Conservation (phyloP, 2,329 filamentous ascomycete genomes). For the Periconia digitata region DNA sequence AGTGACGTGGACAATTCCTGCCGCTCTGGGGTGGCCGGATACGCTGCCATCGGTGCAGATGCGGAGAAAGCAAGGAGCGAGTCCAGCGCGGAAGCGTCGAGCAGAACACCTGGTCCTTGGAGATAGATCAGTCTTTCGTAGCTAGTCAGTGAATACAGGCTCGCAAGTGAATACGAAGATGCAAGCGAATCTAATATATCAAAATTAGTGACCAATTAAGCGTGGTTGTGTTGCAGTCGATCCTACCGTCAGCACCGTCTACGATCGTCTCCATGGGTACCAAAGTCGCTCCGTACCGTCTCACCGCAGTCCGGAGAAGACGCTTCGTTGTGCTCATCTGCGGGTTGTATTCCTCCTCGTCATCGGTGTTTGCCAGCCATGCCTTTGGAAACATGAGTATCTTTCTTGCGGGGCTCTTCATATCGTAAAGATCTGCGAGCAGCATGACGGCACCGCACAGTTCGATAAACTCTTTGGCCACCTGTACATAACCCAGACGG, state of each 20-base stretch:
- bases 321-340: slow-evolving; percentile 48
- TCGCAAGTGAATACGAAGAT: slow-evolving; percentile 49
- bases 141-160: slow-evolving; percentile 47
- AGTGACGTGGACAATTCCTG: slow-evolving; percentile 41
- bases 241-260: slow-evolving; percentile 35
- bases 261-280: slow-evolving; percentile 46
- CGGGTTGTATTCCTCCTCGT: slow-evolving; percentile 42
- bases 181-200: slow-evolving; percentile 25
- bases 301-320: slow-evolving; percentile 48
- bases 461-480: slow-evolving; percentile 48
- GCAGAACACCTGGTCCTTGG: slow-evolving; percentile 47
- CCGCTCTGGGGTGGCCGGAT: slow-evolving; percentile 33
- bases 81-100: slow-evolving; percentile 52
- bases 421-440: slow-evolving; percentile 48
- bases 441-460: slow-evolving; percentile 55
- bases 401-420: slow-evolving; percentile 49
- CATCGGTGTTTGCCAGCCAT: slow-evolving; percentile 39
- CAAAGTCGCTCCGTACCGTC: slow-evolving; percentile 49
- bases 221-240: neutral
- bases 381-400: slow-evolving; percentile 49
- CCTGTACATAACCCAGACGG: slow-evolving; percentile 50
- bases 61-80: slow-evolving; percentile 45
- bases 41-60: slow-evolving; percentile 38
- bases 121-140: slow-evolving; percentile 51
- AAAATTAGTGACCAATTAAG: slow-evolving; percentile 6